Percentiles rank a stretch among this genome's conserved stretches.
These are phyloP conservation scores for Xanthoparmelia taractica DNA, from an alignment of 495 filamentous ascomycete species.

Conservation along the genomic window DNA sequence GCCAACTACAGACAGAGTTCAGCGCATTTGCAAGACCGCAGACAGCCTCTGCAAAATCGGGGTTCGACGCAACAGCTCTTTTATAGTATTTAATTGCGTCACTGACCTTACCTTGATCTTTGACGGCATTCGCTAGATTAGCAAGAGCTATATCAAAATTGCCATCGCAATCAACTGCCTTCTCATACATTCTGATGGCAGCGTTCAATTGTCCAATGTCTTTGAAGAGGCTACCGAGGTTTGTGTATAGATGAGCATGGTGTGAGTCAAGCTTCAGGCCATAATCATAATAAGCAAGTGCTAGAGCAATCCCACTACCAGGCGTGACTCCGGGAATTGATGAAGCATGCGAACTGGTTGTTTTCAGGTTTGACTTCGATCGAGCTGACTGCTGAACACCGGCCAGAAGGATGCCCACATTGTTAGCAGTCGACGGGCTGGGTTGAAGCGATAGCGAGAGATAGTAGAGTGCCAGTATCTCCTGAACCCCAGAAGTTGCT, in stretches of 20 bases:
- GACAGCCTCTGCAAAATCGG: slow-evolving; percentile 94
- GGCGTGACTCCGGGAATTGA: slow-evolving; percentile 72
- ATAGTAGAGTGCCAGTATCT: slow-evolving; percentile 94
- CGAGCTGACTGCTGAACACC: slow-evolving; percentile 75
- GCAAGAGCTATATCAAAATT: slow-evolving; percentile 96
- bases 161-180: slow-evolving; percentile 81
- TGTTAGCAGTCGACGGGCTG: slow-evolving; percentile 96
- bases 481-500: slow-evolving; percentile 69
- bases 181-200: slow-evolving; percentile 96
- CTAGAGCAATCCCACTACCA: slow-evolving; percentile 81
- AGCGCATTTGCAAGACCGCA: slow-evolving; percentile 93
- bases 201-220: slow-evolving; percentile 89
- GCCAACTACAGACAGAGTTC: slow-evolving; percentile 96
- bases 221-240: slow-evolving; percentile 89
- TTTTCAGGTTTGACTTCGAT: slow-evolving; percentile 31
- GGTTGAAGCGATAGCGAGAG: slow-evolving; percentile 90
- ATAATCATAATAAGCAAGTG: slow-evolving; percentile 91
- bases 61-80: slow-evolving; percentile 81
- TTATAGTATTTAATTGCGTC: slow-evolving; percentile 92
- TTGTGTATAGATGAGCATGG: slow-evolving; percentile 98
- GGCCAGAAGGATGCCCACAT: slow-evolving; percentile 92
- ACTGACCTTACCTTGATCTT: slow-evolving; percentile 85
- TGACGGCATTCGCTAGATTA: slow-evolving; percentile 96
- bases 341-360: slow-evolving; percentile 37
- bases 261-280: slow-evolving; percentile 72